Percentiles rank a stretch among this genome's conserved stretches.
phyloP scores from a whole-genome alignment of 768 basidiomycete species.

The Lentinus brumalis region DNA sequence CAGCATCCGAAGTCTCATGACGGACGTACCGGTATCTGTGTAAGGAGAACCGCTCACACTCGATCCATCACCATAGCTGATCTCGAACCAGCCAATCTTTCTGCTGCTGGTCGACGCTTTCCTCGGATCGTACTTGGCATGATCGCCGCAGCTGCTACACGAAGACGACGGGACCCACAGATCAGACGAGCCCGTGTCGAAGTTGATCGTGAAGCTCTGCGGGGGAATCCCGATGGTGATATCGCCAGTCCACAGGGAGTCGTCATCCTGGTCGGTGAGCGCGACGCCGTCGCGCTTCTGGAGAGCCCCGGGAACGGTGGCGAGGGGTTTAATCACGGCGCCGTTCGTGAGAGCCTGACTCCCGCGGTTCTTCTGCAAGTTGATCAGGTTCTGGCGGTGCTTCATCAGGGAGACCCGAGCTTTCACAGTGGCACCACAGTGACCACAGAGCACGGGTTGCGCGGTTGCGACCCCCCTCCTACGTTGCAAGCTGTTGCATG shows the following conservation, averaged over 20 bases:
- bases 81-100: slow-evolving; percentile 20
- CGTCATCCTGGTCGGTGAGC: slow-evolving; percentile 26
- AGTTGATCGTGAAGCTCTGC: slow-evolving; percentile 39
- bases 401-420: no score
- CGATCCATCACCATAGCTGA: slow-evolving; percentile 23
- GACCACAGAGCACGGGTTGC: no score
- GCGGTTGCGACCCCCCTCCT: no score
- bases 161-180: slow-evolving; percentile 21
- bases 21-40: slow-evolving; percentile 16
- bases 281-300: slow-evolving; percentile 21
- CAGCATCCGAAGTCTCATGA: neutral
- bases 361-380: slow-evolving; percentile 18
- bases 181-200: slow-evolving; percentile 45
- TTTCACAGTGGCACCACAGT: no score
- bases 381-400: slow-evolving; percentile 25
- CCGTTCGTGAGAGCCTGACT: slow-evolving; percentile 20
- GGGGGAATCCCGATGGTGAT: slow-evolving; percentile 41
- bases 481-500: no score
- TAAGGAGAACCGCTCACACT: slow-evolving; percentile 16
- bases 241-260: slow-evolving; percentile 36
- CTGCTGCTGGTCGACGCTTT: slow-evolving; percentile 16
- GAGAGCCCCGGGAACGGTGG: slow-evolving; percentile 11
- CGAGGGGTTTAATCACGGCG: slow-evolving; percentile 31
- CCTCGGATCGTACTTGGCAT: slow-evolving; percentile 13
- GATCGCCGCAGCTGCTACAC: slow-evolving; percentile 15